phyloP scores from a whole-genome alignment of 2,329 filamentous ascomycete species.

The Colletotrichum costaricense region DNA sequence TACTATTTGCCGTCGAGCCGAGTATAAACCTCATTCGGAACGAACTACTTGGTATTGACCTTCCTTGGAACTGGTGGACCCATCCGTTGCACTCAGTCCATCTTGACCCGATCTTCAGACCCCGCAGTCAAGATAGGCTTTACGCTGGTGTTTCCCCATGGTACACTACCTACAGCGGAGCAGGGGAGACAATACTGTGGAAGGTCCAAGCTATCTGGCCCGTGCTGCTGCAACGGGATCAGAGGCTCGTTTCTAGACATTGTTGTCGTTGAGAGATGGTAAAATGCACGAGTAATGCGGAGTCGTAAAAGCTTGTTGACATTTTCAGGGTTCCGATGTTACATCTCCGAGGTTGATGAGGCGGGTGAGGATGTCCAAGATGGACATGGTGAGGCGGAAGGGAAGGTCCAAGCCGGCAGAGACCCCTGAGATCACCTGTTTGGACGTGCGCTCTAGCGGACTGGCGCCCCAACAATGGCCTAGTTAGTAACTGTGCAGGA shows the following conservation, averaged over 20 bases:
- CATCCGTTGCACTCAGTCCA: background rate
- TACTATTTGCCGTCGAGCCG: background rate
- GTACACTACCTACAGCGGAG: slow-evolving; percentile 1
- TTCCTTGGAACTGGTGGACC: background rate
- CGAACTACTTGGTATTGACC: background rate
- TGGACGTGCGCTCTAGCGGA: background rate
- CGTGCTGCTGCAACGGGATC: background rate
- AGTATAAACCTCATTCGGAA: background rate
- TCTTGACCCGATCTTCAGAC: background rate
- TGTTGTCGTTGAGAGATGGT: background rate
- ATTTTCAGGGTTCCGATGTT: slow-evolving; percentile 10
- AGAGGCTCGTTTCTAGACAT: too few relatives aligned
- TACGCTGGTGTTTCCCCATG: slow-evolving; percentile 14
- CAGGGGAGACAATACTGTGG: background rate
- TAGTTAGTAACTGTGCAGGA: background rate
- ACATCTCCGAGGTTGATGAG: slow-evolving; percentile 17
- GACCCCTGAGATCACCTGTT: background rate
- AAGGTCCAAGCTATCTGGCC: slow-evolving; percentile 34
- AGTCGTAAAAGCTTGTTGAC: slow-evolving; percentile 7
- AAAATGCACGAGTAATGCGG: slow-evolving; percentile 16
- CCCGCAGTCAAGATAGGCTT: slow-evolving; percentile 24
- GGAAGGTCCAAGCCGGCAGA: slow-evolving; percentile 34
- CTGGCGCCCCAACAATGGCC: slow-evolving; percentile 6
- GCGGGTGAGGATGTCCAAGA: background rate
- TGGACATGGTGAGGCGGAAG: background rate